These are phyloP conservation scores for Hypoxylon subgilvum DNA, from an alignment of 495 filamentous ascomycete genomes.

Conservation along the genomic window DNA sequence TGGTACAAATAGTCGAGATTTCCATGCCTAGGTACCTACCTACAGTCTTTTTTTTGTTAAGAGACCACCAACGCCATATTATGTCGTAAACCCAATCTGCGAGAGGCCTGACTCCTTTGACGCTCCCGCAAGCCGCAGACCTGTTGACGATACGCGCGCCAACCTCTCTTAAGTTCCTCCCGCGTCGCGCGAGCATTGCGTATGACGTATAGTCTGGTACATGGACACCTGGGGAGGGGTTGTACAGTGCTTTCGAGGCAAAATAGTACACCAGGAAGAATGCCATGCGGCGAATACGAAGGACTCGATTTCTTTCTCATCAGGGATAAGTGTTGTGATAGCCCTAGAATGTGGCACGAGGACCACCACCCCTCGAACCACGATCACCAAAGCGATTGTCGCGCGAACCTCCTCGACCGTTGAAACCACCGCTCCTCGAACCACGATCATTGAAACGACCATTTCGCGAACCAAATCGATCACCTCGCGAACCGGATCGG, in stretches of 20 bases:
- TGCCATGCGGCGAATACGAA: constrained; percentile 1
- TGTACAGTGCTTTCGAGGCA: constrained; percentile 8
- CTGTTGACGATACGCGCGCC: constrained; percentile 7
- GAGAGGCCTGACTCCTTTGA: constrained; percentile 29
- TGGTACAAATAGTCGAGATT: constrained; percentile 40
- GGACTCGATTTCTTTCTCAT: neutral
- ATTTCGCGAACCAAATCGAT: too few relatives aligned
- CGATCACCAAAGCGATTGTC: too few relatives aligned
- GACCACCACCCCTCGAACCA: neutral
- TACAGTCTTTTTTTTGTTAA: constrained; percentile 5
- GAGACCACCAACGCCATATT: constrained; percentile 24
- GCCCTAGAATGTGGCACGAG: constrained; percentile 17
- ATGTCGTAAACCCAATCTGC: constrained; percentile 12
- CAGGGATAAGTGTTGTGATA: neutral
- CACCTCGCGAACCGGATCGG: neutral
- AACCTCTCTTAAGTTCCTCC: constrained; percentile 3
- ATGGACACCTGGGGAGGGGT: constrained; percentile 13
- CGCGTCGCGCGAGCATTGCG: constrained; percentile 2
- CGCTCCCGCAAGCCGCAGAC: constrained; percentile 7
- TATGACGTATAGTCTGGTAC: constrained; percentile 9
- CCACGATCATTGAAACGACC: too few relatives aligned
- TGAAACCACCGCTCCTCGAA: too few relatives aligned
- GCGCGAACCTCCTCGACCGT: constrained; percentile 2
- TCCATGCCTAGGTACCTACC: constrained; percentile 16
- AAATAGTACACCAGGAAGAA: constrained; percentile 24